Conservation (phyloP, 805 yeast species). For the Cyberlindnera euphorbiae region DNA sequence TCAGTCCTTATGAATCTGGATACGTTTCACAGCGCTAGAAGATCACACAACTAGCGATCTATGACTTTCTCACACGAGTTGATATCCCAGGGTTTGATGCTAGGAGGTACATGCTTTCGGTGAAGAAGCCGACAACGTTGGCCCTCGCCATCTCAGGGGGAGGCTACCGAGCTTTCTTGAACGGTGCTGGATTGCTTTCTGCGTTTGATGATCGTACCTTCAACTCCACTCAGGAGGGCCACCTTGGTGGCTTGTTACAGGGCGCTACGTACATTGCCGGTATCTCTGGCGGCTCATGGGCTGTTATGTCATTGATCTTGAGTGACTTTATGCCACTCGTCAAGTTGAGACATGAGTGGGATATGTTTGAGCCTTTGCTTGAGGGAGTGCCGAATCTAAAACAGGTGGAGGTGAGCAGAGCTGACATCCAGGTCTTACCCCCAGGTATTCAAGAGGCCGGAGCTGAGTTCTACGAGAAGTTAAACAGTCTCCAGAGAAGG, state of each 20-base stretch:
- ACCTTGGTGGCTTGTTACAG: conserved; percentile 70
- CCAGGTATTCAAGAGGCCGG: conserved; percentile 18
- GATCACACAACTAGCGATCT: conserved; percentile 28
- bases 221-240: conserved; percentile 46
- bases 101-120: conserved; percentile 20
- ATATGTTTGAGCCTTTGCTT: conserved; percentile 41
- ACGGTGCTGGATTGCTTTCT: conserved; percentile 78
- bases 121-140: conserved; percentile 33
- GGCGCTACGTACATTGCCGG: conserved; percentile 69
- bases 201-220: conserved; percentile 73
- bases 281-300: conserved; percentile 83
- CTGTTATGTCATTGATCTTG: conserved; percentile 37
- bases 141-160: conserved; percentile 77
- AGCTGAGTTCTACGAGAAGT: conserved; percentile 21
- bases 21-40: conserved; percentile 30
- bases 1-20: conserved; percentile 15
- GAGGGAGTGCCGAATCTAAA: conserved; percentile 57
- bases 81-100: conserved; percentile 32
- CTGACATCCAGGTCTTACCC: conserved; percentile 26
- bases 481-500: conserved; percentile 16
- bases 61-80: conserved; percentile 27
- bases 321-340: conserved; percentile 37
- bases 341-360: conserved; percentile 36
- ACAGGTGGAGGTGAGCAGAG: conserved; percentile 27
- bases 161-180: conserved; percentile 84